phyloP scores from a whole-genome alignment of 2,329 filamentous ascomycete species.

The Aplosporella prunicola region DNA sequence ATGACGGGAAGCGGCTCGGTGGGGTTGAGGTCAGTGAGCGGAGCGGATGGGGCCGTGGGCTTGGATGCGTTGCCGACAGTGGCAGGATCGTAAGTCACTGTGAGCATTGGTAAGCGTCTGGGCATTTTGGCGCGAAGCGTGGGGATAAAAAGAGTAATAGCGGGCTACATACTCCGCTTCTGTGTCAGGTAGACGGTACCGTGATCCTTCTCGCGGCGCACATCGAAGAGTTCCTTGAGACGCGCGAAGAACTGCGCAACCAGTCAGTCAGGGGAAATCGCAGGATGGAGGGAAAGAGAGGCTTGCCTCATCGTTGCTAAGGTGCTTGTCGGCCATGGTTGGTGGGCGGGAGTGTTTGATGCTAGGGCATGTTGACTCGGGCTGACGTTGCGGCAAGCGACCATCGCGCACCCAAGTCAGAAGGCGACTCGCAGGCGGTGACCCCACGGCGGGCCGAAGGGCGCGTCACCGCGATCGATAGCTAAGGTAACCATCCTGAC shows the following conservation, averaged over 20 bases:
- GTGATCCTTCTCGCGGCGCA: constrained; percentile 58
- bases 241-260: constrained; percentile 59
- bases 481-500: too few relatives aligned
- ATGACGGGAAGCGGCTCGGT: constrained; percentile 59
- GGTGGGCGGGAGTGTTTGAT: constrained; percentile 2
- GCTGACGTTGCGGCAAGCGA: constrained; percentile 8
- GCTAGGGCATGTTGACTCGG: not conserved
- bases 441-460: too few relatives aligned
- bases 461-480: too few relatives aligned
- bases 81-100: constrained; percentile 36
- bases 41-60: too few relatives aligned
- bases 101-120: too few relatives aligned
- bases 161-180: constrained; percentile 54
- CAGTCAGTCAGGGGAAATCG: not conserved
- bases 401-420: too few relatives aligned
- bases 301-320: constrained; percentile 53
- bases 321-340: constrained; percentile 33
- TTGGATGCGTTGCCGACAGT: constrained; percentile 27
- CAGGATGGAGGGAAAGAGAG: constrained; percentile 4
- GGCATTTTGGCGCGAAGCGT: too few relatives aligned
- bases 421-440: too few relatives aligned
- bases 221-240: constrained; percentile 58
- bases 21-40: constrained; percentile 53
- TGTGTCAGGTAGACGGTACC: constrained; percentile 67
- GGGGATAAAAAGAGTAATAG: too few relatives aligned